Evolutionary conservation across 345 rosid species (phyloP).

Genomic region (Luvunga scandens): DNA sequence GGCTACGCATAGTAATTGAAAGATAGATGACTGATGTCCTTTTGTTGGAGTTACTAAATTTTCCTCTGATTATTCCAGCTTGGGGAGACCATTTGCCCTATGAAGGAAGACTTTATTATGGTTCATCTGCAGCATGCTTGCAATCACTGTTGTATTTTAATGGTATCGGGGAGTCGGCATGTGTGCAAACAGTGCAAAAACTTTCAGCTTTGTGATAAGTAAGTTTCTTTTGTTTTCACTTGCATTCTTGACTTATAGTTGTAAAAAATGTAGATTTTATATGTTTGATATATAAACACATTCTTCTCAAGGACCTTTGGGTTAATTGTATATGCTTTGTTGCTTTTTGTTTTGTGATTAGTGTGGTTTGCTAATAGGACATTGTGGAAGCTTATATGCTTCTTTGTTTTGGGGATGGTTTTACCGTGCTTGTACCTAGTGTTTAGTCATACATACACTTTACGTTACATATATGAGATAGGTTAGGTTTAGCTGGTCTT

Average conservation of each 20-base stretch:
- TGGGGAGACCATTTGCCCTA: conserved; percentile 95
- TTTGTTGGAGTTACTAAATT: background rate
- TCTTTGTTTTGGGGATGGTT: background rate
- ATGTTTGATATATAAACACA: background rate
- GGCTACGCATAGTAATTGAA: background rate
- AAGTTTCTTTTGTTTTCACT: conserved; percentile 33
- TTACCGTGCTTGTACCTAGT: background rate
- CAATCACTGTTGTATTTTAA: conserved; percentile 79
- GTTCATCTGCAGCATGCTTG: conserved; percentile 96
- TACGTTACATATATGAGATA: background rate
- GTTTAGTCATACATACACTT: background rate
- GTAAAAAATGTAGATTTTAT: background rate
- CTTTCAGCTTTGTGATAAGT: conserved; percentile 92
- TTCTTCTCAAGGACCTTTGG: background rate
- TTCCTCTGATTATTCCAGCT: conserved; percentile 49
- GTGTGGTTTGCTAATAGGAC: background rate
- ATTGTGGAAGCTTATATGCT: background rate
- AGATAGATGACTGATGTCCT: background rate
- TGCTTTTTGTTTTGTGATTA: background rate
- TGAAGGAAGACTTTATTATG: conserved; percentile 99
- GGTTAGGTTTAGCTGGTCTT: background rate
- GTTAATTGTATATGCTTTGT: background rate
- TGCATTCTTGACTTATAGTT: conserved; percentile 5
- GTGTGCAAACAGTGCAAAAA: conserved; percentile 91
- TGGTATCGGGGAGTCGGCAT: conserved; percentile 92